phyloP scores from a whole-genome alignment of 2,329 filamentous ascomycete species.

The Penicillium sp. region DNA sequence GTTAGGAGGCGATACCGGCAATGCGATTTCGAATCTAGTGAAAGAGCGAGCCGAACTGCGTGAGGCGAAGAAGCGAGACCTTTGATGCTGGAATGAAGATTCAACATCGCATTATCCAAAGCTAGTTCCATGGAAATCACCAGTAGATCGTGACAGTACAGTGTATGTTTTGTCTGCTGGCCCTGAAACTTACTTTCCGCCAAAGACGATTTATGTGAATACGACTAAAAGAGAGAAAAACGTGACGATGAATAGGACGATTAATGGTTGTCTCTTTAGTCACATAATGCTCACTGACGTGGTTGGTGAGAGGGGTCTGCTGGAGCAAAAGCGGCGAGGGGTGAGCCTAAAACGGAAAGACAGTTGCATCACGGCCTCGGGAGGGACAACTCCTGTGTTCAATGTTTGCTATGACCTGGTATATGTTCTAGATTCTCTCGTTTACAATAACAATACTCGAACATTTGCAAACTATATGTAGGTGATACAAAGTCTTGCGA shows the following conservation, averaged over 20 bases:
- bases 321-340: too few relatives aligned
- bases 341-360: too few relatives aligned
- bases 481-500: neutral
- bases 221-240: neutral
- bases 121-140: neutral
- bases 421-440: neutral
- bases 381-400: neutral
- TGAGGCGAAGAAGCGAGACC: constrained; percentile 2
- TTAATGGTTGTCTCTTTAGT: too few relatives aligned
- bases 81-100: neutral
- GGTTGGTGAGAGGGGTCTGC: too few relatives aligned
- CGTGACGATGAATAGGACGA: too few relatives aligned
- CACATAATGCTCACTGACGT: too few relatives aligned
- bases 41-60: constrained; percentile 16
- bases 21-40: constrained; percentile 24
- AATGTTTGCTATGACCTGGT: neutral
- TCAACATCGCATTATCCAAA: too few relatives aligned
- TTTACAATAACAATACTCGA: neutral
- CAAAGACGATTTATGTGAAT: too few relatives aligned
- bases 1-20: constrained; percentile 40
- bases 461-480: neutral
- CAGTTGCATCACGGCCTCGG: neutral
- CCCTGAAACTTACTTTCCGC: neutral
- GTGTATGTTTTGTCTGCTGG: neutral
- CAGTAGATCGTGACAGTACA: neutral